Percentiles rank a stretch among this genome's conserved stretches.
phyloP scores from a whole-genome alignment of 2,329 filamentous ascomycete species.

The Ophiognomonia clavigignenti-juglandacearum region DNA sequence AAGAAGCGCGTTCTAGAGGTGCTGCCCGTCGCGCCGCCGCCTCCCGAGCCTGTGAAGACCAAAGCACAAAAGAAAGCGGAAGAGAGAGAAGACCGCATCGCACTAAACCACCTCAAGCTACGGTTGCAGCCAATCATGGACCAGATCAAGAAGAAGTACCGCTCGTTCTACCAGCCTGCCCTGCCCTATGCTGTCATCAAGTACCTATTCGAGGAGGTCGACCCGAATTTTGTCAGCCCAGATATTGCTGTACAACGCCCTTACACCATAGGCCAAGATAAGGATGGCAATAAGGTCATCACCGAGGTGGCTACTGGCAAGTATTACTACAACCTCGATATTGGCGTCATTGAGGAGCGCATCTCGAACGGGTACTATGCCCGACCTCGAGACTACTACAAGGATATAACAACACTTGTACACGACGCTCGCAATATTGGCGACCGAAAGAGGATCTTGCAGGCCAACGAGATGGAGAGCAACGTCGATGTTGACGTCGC shows the following conservation, averaged over 20 bases:
- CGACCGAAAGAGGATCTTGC: slow-evolving; percentile 78
- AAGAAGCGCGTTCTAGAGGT: slow-evolving; percentile 80
- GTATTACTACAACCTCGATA: slow-evolving; percentile 93
- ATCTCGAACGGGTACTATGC: slow-evolving; percentile 96
- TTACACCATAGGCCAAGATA: slow-evolving; percentile 75
- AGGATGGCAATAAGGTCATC: slow-evolving; percentile 71
- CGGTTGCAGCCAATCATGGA: slow-evolving; percentile 94
- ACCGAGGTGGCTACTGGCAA: slow-evolving; percentile 71
- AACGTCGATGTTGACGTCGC: slow-evolving; percentile 94
- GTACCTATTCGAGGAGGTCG: slow-evolving; percentile 79
- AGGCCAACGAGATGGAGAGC: slow-evolving; percentile 84
- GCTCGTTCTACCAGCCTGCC: slow-evolving; percentile 76
- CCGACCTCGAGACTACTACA: slow-evolving; percentile 80
- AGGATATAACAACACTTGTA: slow-evolving; percentile 77
- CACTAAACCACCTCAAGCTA: slow-evolving; percentile 83
- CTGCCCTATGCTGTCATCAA: slow-evolving; percentile 70
- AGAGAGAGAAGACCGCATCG: slow-evolving; percentile 76
- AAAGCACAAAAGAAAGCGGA: slow-evolving; percentile 78
- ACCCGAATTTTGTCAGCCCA: slow-evolving; percentile 64
- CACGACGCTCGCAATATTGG: slow-evolving; percentile 79
- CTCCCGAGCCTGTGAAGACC: slow-evolving; percentile 61
- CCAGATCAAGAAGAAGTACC: slow-evolving; percentile 85
- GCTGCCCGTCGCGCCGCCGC: slow-evolving; percentile 69
- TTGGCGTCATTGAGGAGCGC: slow-evolving; percentile 90
- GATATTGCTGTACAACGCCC: slow-evolving; percentile 62